Percentiles rank a stretch among this genome's conserved stretches.
These are phyloP conservation scores for Colletotrichum echinochloae DNA, from an alignment of 2,329 filamentous ascomycete genomes.

Conservation along the genomic window DNA sequence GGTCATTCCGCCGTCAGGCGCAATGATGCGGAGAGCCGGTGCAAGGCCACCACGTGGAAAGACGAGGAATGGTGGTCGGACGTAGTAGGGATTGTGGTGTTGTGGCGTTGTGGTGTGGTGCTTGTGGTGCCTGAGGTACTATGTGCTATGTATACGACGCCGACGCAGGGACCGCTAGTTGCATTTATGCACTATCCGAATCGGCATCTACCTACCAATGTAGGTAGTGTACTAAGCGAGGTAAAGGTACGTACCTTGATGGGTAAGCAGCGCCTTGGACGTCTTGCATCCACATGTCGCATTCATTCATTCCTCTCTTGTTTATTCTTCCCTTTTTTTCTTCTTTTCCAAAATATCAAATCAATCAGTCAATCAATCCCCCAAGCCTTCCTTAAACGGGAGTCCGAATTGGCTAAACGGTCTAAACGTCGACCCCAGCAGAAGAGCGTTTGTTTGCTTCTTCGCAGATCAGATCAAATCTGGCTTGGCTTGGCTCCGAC, in stretches of 20 bases:
- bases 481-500: constrained; percentile 15
- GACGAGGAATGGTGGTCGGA: neutral
- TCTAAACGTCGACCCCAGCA: neutral
- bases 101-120: neutral
- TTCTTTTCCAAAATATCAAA: neutral
- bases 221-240: neutral
- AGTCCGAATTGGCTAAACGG: neutral
- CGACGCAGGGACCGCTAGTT: neutral
- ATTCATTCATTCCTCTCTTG: neutral
- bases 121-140: constrained; percentile 15
- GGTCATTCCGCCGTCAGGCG: neutral
- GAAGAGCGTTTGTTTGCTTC: neutral
- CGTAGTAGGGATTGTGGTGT: too few species aligned
- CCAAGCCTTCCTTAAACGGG: neutral
- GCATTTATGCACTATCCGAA: neutral
- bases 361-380: neutral
- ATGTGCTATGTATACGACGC: too few species aligned
- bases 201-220: neutral
- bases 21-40: constrained; percentile 18
- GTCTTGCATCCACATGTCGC: too few species aligned
- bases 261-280: too few species aligned
- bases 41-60: constrained; percentile 26
- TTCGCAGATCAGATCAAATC: neutral
- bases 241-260: neutral
- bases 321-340: neutral